Base-by-base conservation (phyloP, 2,329 filamentous ascomycete genomes). In the Dothidotthia symphoricarpi region DNA sequence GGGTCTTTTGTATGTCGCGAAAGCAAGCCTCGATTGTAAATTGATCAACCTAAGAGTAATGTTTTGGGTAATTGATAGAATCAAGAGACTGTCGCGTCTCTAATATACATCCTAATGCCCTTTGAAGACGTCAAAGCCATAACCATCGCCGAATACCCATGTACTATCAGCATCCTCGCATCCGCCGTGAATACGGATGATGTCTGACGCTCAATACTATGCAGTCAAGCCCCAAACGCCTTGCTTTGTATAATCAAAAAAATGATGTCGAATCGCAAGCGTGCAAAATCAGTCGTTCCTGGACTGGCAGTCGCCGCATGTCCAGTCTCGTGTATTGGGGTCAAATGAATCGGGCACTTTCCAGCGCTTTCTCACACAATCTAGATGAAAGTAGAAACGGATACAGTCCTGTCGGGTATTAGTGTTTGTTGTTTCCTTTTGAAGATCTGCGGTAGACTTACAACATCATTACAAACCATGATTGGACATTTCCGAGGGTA, bases 311-410 rank as follows among this genome's bases (percentile, higher is more conserved):
- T 49, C 45, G 14, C 29, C 26, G 16, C 49, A 53, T 1, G 26
- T 32, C 49, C 49, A 53, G 3, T 27, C 19, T 10, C 24, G 34
- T 25, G 22, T 35, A 11, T 36, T 33, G 3, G 8, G 19, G 16
- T 28, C 16, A 1, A 36, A 33, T 15, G 15, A 10, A 2, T 12
- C 22, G 9, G 29, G 11, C 22, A 33, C 7, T 17, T 28, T 28
- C 43, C 41, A 49, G 15, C 37, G 27, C 1, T 46, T 16, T 28
- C 35, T 28, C 10, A 53, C 38, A 29, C 57, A 60, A 8, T 47
- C 32, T 4, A 51, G 27, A 16, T 60, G 57, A 32, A 55, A 60
- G 7, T 37, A 33, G 12, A 43, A 40, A 6, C 55, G 53, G 17
- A 53, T 36, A 24, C 57, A 60, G 24, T 49, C 38, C 55, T 60